Conservation (phyloP, 73 alveolate species). For the Uronychia setigera region DNA sequence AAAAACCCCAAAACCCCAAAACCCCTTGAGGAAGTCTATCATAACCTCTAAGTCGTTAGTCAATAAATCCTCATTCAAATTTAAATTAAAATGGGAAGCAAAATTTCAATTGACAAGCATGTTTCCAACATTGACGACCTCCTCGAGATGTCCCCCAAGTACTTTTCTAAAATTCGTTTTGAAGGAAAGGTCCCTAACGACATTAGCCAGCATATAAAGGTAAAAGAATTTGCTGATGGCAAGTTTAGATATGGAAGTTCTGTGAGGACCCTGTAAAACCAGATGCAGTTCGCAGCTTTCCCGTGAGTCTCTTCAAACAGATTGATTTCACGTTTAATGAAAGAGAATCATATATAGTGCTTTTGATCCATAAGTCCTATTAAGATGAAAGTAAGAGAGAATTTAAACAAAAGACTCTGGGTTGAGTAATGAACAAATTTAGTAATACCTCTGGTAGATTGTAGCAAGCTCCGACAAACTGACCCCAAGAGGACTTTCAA, state of each 20-base stretch:
- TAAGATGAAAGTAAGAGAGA: no score
- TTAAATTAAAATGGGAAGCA: conserved; percentile 47
- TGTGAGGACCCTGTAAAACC: conserved; percentile 27
- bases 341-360: conserved; percentile 84
- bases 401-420: no score
- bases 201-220: conserved; percentile 65
- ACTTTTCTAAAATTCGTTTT: conserved; percentile 43
- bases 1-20: no score
- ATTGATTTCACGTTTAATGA: no score
- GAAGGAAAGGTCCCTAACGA: conserved; percentile 44
- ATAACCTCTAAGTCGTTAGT: no score
- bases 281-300: no score
- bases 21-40: no score
- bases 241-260: conserved; percentile 76
- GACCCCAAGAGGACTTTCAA: conserved; percentile 96
- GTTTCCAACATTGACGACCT: conserved; percentile 52
- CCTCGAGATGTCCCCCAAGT: conserved; percentile 57
- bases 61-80: no score
- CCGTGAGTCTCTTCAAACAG: no score
- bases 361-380: no score
- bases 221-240: neutral
- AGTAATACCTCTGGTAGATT: conserved; percentile 91
- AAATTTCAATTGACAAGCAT: conserved; percentile 62
- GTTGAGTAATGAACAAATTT: conserved; percentile 47
- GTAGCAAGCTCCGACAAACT: conserved; percentile 90